phyloP scores from a whole-genome alignment of 257 asterid species.

The Capsicum rhomboideum region DNA sequence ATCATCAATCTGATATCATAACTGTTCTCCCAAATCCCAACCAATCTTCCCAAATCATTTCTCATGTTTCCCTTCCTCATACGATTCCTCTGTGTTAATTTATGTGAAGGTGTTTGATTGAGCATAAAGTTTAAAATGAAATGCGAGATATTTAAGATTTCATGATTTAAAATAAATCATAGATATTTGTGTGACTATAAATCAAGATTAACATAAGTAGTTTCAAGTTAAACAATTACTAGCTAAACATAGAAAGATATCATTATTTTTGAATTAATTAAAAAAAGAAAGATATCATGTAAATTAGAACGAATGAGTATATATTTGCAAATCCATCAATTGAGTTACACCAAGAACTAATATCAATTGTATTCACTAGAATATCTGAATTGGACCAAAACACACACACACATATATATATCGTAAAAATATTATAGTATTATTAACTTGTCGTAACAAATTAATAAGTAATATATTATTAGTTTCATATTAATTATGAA shows the following conservation, averaged over 20 bases:
- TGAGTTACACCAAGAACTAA: background rate
- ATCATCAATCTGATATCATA: background rate
- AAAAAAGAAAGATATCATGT: background rate
- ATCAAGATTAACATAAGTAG: background rate
- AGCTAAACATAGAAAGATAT: no score
- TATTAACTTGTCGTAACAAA: background rate
- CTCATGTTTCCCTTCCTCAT: background rate
- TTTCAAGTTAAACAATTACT: background rate
- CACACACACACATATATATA: no score
- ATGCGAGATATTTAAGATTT: no score
- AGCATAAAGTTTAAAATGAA: background rate
- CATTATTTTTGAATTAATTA: background rate
- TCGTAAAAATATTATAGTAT: no score
- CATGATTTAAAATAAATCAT: no score
- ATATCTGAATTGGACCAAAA: no score
- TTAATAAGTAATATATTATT: background rate
- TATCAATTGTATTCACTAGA: no score
- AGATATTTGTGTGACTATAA: background rate
- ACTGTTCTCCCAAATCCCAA: background rate
- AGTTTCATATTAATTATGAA: background rate
- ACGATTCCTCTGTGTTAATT: background rate
- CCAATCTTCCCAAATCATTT: background rate
- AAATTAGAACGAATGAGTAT: background rate
- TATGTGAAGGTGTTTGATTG: background rate
- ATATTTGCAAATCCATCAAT: background rate